These are phyloP conservation scores for Trichosporon sp. DNA, from an alignment of 1,284 basidiomycete species.

Conservation along the genomic window DNA sequence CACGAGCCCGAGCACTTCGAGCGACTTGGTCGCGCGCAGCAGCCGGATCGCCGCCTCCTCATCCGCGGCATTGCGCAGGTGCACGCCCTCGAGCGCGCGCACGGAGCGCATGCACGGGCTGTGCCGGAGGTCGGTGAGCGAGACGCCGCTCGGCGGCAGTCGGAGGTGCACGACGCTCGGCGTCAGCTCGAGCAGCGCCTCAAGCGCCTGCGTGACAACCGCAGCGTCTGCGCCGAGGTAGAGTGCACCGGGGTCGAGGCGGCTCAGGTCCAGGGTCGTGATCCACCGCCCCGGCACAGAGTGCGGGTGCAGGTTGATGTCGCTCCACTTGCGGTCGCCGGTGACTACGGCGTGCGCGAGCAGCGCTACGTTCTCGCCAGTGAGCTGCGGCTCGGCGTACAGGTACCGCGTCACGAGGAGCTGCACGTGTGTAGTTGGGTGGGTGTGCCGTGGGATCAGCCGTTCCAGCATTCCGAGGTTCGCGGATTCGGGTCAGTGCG, in stretches of 20 bases:
- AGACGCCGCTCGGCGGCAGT: slow-evolving; percentile 57
- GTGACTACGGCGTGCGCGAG: slow-evolving; percentile 58
- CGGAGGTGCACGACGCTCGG: slow-evolving; percentile 63
- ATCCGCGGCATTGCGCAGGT: slow-evolving; percentile 36
- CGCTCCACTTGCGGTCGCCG: slow-evolving; percentile 76
- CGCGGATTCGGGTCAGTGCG: not conserved
- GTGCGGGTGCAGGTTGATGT: slow-evolving; percentile 72
- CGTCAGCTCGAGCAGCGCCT: slow-evolving; percentile 60
- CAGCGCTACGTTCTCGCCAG: slow-evolving; percentile 54
- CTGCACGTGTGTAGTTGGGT: slow-evolving; percentile 48
- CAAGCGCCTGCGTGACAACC: slow-evolving; percentile 23
- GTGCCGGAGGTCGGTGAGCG: slow-evolving; percentile 55
- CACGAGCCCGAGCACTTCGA: slow-evolving; percentile 65
- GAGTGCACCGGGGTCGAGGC: slow-evolving; percentile 54
- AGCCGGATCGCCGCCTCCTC: slow-evolving; percentile 51
- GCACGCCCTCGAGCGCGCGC: slow-evolving; percentile 60
- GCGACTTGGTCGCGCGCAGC: slow-evolving; percentile 56
- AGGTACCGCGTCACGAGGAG: slow-evolving; percentile 63
- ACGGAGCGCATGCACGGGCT: slow-evolving; percentile 49
- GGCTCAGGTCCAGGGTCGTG: slow-evolving; percentile 63
- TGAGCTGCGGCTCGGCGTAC: slow-evolving; percentile 59
- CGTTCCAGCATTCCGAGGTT: not conserved
- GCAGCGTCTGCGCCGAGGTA: slow-evolving; percentile 59
- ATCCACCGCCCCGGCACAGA: slow-evolving; percentile 80
- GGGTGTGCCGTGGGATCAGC: not conserved